Conservation (phyloP, 495 filamentous ascomycete species). For the Aspergillus haitiensis region DNA sequence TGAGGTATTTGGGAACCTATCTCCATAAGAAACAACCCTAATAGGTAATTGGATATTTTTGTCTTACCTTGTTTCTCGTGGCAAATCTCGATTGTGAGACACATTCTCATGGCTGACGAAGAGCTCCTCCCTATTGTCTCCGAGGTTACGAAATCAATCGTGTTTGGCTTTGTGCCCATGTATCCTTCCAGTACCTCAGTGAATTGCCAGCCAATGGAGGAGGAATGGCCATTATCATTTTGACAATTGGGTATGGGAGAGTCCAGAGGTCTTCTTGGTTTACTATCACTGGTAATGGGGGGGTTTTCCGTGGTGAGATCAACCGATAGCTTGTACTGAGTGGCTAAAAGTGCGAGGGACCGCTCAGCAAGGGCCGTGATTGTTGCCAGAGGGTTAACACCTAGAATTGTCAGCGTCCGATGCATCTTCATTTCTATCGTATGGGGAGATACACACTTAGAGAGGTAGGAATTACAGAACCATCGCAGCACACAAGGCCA, state of each 20-base stretch:
- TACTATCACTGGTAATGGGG: not conserved
- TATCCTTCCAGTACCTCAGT: slow-evolving; percentile 13
- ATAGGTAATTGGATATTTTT: not conserved
- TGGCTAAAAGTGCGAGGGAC: slow-evolving; percentile 51
- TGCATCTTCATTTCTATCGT: not conserved
- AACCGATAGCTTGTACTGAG: slow-evolving; percentile 43
- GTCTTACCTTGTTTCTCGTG: not conserved
- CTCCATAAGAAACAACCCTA: not conserved
- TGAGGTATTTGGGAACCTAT: not conserved
- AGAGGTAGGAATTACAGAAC: slow-evolving; percentile 61
- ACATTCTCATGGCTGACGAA: slow-evolving; percentile 10
- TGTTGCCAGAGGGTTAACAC: slow-evolving; percentile 67
- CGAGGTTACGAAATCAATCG: not conserved
- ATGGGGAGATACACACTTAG: slow-evolving; percentile 37
- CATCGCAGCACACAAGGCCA: slow-evolving; percentile 64
- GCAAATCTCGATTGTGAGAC: slow-evolving; percentile 17
- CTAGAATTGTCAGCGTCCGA: not conserved
- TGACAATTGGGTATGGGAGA: not conserved
- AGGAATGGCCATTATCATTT: not conserved
- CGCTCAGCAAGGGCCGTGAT: slow-evolving; percentile 68
- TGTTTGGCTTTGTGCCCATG: not conserved
- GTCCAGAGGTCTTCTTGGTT: not conserved
- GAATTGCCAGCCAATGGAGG: slow-evolving; percentile 14
- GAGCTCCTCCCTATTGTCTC: slow-evolving; percentile 11
- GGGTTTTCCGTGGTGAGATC: slow-evolving; percentile 52